These are phyloP conservation scores for Colletotrichum sp. DNA, from an alignment of 2,329 filamentous ascomycete species.

Conservation along the genomic window DNA sequence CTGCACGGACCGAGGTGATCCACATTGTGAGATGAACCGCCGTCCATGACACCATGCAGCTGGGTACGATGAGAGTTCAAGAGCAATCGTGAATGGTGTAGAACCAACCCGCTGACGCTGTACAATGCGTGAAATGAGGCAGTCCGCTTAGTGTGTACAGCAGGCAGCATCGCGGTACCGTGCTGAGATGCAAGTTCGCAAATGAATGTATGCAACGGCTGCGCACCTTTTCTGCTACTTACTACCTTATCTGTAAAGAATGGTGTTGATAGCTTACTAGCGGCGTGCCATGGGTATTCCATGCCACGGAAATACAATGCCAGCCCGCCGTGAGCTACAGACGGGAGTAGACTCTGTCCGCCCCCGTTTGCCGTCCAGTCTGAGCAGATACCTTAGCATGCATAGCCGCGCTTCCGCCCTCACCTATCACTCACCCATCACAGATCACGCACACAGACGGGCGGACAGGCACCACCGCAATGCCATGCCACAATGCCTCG, in stretches of 20 bases:
- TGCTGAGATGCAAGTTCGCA: not conserved
- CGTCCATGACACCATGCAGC: not conserved
- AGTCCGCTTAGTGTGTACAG: not conserved
- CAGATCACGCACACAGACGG: not conserved
- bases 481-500: not conserved
- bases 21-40: not conserved
- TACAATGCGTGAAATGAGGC: not conserved
- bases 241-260: not conserved
- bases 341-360: not conserved
- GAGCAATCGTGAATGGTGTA: no score
- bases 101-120: not conserved
- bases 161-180: not conserved
- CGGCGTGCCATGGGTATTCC: not conserved
- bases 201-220: not conserved
- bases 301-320: not conserved
- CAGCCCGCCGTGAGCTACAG: not conserved
- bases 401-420: not conserved
- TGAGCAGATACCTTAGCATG: not conserved
- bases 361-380: not conserved
- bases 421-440: not conserved
- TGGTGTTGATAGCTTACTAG: not conserved
- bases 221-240: not conserved
- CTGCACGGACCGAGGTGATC: not conserved
- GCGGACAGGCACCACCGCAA: not conserved
- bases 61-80: no score